These are phyloP conservation scores for Lyophyllum decastes DNA, from an alignment of 768 basidiomycete species.

Conservation along the genomic window DNA sequence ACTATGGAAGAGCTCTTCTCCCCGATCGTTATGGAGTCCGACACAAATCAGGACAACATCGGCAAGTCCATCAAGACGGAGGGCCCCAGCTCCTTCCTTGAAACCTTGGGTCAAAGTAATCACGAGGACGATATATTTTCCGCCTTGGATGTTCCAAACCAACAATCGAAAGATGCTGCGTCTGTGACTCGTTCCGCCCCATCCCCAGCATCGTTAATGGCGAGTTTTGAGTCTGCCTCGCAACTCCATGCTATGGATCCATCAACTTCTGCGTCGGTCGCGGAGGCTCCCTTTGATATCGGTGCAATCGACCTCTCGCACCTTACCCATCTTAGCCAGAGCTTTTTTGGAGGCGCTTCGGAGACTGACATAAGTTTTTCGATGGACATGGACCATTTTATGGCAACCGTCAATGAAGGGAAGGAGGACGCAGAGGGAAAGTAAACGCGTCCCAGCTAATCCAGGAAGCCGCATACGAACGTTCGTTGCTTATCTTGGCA, in stretches of 20 bases:
- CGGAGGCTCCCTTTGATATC: constrained; percentile 46
- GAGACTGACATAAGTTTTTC: constrained; percentile 45
- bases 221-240: constrained; percentile 41
- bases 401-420: constrained; percentile 38
- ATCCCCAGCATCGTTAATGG: constrained; percentile 42
- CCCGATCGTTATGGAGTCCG: constrained; percentile 34
- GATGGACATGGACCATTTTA: constrained; percentile 56
- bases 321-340: constrained; percentile 42
- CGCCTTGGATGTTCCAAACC: constrained; percentile 25
- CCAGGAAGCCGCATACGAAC: background rate
- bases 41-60: constrained; percentile 2
- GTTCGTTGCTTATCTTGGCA: background rate
- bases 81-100: constrained; percentile 40
- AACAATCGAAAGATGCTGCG: constrained; percentile 14
- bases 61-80: constrained; percentile 23
- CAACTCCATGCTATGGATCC: constrained; percentile 27
- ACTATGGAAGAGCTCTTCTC: constrained; percentile 55
- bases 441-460: background rate
- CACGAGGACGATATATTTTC: constrained; percentile 34
- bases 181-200: constrained; percentile 27
- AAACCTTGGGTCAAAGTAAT: constrained; percentile 24
- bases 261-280: constrained; percentile 18
- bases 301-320: constrained; percentile 46
- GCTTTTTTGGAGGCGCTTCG: constrained; percentile 40
- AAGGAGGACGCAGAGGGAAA: constrained; percentile 17